Evolutionary conservation across 768 basidiomycete genomes (phyloP), one percentile per base, ranked within the genome.

Genomic region (Boletus huronensis): DNA sequence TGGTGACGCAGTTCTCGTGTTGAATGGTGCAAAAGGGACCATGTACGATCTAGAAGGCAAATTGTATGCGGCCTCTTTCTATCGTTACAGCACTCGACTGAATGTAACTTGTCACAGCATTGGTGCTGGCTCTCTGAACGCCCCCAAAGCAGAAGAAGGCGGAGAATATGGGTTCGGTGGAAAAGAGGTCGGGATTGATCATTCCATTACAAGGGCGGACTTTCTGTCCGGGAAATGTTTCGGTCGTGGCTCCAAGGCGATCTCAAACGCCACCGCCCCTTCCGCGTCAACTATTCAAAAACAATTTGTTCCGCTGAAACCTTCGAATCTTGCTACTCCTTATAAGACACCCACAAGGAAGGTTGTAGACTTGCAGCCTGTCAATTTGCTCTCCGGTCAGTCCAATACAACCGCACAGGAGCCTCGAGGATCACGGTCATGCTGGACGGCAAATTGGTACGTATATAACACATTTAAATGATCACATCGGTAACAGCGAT

Each of bases 381-480:
- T 80, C 13, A 65, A 67, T 62, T 56, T 75, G 11, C 58, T 72
- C 16, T 66, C 71, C 19, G 51, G 58, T 50, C 57, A 55, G 48
- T 53, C 58, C 36, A 52, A 51, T 26, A 17, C 51, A 6, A 41
- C 32, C 28, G 39, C 55, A 19, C 56, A 42, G 11, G 56, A 58
- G 21, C 42, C 52, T 40, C 59, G 43, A 48, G 53, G 23, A 41
- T 48, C 59, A 48, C 61, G 51, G 16, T 75, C 75, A 16, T 79
- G 77, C 62, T 90, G 88, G 87, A 80, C 80, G 10, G 88, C 79
- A 16, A 86, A 86, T 63, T 88, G 88, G 88, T 86, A 51, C 58
- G 73, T 52, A 57, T 62, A 43, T 52, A 50, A 5, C 32, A 39
- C 28, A 39, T 23, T 41, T 54, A 36, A 11, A 38, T 45, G 35